A percentile compares a stretch with the other conserved stretches of the same genome.
phyloP scores from a whole-genome alignment of 768 basidiomycete genomes.

The Mycena filopes region DNA sequence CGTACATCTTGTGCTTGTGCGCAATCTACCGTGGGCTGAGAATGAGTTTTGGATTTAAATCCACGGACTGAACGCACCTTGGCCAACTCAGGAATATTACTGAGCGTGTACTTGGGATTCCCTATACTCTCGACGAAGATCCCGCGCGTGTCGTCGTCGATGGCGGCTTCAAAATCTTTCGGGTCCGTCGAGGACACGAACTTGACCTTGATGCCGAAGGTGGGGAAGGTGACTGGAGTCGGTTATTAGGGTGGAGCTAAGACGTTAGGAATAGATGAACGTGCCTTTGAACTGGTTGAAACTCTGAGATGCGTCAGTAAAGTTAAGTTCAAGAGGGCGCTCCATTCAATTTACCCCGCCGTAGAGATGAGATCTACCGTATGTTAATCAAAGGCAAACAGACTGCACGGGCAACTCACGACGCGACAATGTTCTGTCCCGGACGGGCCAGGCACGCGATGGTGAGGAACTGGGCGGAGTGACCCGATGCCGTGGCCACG shows the following conservation, averaged over 20 bases:
- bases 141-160: conserved; percentile 83
- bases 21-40: conserved; percentile 60
- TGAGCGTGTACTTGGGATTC: conserved; percentile 80
- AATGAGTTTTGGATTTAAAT: neutral
- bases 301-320: conserved; percentile 50
- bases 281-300: conserved; percentile 78
- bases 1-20: conserved; percentile 50
- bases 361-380: conserved; percentile 68
- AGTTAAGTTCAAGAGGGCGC: no score
- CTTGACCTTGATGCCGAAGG: conserved; percentile 71
- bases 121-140: conserved; percentile 82
- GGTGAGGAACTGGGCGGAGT: conserved; percentile 81
- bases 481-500: conserved; percentile 78
- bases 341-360: conserved; percentile 63
- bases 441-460: conserved; percentile 66
- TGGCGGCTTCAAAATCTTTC: conserved; percentile 68
- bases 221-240: conserved; percentile 68
- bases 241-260: neutral
- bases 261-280: no score
- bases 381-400: neutral
- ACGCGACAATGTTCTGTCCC: conserved; percentile 84
- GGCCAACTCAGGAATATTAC: conserved; percentile 74
- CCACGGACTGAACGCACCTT: conserved; percentile 52
- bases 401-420: conserved; percentile 52
- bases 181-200: conserved; percentile 70